A percentile compares a stretch with the other conserved stretches of the same genome.
These are phyloP conservation scores for Phascolomyces articulosus DNA, from an alignment of 371 early-diverging fungal species.

Conservation along the genomic window DNA sequence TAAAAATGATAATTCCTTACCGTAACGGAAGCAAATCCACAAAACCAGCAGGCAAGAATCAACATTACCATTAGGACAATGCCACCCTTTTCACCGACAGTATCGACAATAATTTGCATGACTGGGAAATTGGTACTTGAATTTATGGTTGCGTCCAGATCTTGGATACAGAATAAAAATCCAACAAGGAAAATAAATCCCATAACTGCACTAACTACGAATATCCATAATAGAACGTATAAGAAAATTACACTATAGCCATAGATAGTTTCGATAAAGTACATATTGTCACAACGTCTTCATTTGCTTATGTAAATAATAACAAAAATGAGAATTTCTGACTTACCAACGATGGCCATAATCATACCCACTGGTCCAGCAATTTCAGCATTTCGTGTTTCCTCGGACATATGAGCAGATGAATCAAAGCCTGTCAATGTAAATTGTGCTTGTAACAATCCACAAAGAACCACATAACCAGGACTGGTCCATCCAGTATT, in stretches of 20 bases:
- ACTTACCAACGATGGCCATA: conserved; percentile 14
- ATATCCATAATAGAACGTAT: background rate
- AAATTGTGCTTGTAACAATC: conserved; percentile 42
- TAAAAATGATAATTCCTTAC: conserved; percentile 1
- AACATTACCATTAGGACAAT: conserved; percentile 56
- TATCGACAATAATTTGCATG: conserved; percentile 56
- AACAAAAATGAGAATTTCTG: no score
- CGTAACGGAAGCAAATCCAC: conserved; percentile 58
- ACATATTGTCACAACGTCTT: background rate
- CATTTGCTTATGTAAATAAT: no score
- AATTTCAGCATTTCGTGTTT: conserved; percentile 56
- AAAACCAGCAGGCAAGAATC: conserved; percentile 61
- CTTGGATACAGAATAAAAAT: conserved; percentile 43
- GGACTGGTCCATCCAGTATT: conserved; percentile 31
- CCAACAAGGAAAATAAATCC: conserved; percentile 46
- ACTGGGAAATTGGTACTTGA: conserved; percentile 45
- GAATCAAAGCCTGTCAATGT: conserved; percentile 65
- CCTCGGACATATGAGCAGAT: conserved; percentile 74
- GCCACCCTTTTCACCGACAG: conserved; percentile 50
- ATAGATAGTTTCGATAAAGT: no score
- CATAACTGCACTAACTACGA: conserved; percentile 33
- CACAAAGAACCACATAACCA: conserved; percentile 34
- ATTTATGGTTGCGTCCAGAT: conserved; percentile 45
- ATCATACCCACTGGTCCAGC: conserved; percentile 12
- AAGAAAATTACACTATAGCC: no score